A percentile compares a stretch with the other conserved stretches of the same genome.
Evolutionary conservation across 768 basidiomycete genomes (phyloP).

Genomic region (Boletus sp.): DNA sequence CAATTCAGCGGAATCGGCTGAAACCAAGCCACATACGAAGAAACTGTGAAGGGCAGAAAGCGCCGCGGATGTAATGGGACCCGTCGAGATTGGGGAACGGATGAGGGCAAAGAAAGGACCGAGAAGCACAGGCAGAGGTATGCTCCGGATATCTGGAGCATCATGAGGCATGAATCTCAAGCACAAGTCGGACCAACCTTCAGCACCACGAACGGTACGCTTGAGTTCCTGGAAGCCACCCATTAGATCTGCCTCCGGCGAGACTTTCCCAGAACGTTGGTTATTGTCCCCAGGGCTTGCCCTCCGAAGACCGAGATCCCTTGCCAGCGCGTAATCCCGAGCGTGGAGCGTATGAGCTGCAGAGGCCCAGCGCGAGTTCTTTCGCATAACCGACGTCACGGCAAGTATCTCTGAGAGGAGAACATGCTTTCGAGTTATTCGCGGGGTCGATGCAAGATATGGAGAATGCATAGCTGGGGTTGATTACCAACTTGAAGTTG

Average conservation of each 20-base stretch:
- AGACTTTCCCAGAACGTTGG: constrained; percentile 47
- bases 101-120: constrained; percentile 91
- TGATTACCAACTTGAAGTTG: not conserved
- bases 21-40: constrained; percentile 76
- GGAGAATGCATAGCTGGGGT: constrained; percentile 16
- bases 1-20: constrained; percentile 50
- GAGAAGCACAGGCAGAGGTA: constrained; percentile 64
- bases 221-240: constrained; percentile 84
- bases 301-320: constrained; percentile 69
- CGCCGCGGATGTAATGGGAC: constrained; percentile 94
- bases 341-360: constrained; percentile 58
- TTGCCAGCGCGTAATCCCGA: constrained; percentile 66
- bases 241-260: constrained; percentile 83
- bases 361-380: constrained; percentile 95
- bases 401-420: constrained; percentile 86
- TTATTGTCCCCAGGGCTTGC: constrained; percentile 45
- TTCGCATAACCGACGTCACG: constrained; percentile 93
- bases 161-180: constrained; percentile 13
- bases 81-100: constrained; percentile 90
- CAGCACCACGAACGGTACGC: constrained; percentile 63
- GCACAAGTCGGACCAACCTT: constrained; percentile 43
- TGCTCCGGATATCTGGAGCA: constrained; percentile 52
- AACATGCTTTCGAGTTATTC: constrained; percentile 68
- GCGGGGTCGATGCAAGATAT: constrained; percentile 9
- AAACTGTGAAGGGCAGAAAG: constrained; percentile 85